phyloP scores from a whole-genome alignment of 441 rosid genomes.

The Syzygium malaccense region DNA sequence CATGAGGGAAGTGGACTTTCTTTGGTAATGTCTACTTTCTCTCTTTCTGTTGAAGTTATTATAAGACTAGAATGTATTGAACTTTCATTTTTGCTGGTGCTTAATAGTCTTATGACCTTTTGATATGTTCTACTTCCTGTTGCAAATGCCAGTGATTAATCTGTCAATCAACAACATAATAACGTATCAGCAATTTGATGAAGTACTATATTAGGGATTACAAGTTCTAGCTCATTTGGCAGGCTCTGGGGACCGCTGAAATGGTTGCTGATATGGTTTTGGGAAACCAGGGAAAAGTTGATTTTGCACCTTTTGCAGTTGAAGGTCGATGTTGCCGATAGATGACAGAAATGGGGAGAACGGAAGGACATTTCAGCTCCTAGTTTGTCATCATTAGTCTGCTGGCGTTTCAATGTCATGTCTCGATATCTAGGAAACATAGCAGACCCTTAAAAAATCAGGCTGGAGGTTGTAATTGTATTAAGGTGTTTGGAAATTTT shows the following conservation, averaged over 20 bases:
- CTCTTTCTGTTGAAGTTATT: not conserved
- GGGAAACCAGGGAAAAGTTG: slow-evolving; percentile 44
- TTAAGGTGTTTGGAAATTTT: not conserved
- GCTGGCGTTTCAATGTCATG: not conserved
- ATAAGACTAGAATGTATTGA: not conserved
- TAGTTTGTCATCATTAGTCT: not conserved
- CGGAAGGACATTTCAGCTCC: not conserved
- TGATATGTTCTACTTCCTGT: not conserved
- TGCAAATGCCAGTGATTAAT: not conserved
- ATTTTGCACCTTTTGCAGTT: slow-evolving; percentile 44
- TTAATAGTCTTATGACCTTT: not conserved
- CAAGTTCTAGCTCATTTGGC: slow-evolving; percentile 16
- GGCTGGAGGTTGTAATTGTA: not conserved
- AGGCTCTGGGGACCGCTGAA: slow-evolving; percentile 95
- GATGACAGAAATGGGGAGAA: not conserved
- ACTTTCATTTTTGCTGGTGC: not conserved
- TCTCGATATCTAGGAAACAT: not conserved
- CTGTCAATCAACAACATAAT: not conserved
- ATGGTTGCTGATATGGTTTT: slow-evolving; percentile 74
- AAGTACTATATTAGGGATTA: not conserved
- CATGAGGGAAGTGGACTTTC: slow-evolving; percentile 95
- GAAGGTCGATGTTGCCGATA: slow-evolving; percentile 34
- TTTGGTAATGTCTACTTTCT: slow-evolving; percentile 40
- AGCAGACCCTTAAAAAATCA: not conserved
- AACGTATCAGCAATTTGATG: not conserved